Evolutionary conservation across 345 rosid species (phyloP).

Genomic region (Syzygium jambos): DNA sequence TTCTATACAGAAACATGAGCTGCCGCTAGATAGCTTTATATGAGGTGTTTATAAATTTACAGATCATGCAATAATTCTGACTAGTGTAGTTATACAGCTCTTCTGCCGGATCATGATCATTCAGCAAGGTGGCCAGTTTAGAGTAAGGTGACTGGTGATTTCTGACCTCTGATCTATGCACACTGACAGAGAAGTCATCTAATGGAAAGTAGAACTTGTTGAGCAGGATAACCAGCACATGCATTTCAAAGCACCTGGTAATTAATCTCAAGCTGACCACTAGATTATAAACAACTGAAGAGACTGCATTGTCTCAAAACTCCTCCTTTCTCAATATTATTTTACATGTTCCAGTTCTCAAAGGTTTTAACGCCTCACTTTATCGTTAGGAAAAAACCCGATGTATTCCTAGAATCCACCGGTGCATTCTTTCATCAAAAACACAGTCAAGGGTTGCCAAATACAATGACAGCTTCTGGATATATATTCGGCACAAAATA

Average conservation of each 20-base stretch:
- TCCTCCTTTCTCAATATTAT: background rate
- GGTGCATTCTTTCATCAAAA: background rate
- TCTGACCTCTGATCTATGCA: background rate
- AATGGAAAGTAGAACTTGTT: background rate
- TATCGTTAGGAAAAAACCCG: background rate
- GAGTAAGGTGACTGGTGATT: background rate
- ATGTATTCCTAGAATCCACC: background rate
- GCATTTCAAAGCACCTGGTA: background rate
- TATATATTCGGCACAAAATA: background rate
- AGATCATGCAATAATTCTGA: background rate
- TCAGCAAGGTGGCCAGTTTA: background rate
- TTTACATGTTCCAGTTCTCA: background rate
- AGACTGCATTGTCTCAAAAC: background rate
- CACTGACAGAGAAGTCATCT: background rate
- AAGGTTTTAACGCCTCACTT: background rate
- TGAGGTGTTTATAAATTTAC: background rate
- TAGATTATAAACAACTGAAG: background rate
- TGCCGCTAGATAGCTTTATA: background rate
- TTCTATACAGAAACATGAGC: background rate
- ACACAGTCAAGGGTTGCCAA: background rate
- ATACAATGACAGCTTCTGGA: background rate
- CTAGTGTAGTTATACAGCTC: background rate
- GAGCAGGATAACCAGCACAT: background rate
- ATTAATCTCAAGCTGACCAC: background rate
- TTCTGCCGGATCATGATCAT: background rate